phyloP scores from a whole-genome alignment of 441 rosid genomes.

The Arabidopsis hybrid region DNA sequence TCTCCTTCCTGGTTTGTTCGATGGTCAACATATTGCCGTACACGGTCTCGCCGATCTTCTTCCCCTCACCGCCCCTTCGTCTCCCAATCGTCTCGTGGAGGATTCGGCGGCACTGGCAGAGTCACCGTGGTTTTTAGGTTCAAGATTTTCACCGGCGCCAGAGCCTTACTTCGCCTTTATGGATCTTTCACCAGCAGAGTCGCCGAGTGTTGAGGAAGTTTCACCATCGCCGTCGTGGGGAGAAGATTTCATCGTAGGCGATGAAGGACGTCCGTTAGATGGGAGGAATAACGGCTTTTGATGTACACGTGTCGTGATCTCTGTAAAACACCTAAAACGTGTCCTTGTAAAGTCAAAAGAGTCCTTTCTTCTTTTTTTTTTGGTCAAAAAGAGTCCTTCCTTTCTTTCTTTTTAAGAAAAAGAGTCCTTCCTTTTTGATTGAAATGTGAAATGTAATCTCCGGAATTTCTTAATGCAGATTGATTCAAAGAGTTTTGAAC shows the following conservation, averaged over 20 bases:
- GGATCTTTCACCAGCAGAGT: conserved; percentile 23
- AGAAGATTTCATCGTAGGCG: conserved; percentile 37
- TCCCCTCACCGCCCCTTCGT: conserved; percentile 10
- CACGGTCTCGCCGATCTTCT: conserved; percentile 50
- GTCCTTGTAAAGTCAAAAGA: neutral
- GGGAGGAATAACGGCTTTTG: conserved; percentile 29
- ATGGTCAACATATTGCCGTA: conserved; percentile 48
- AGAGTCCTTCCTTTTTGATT: neutral
- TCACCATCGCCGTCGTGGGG: conserved; percentile 41
- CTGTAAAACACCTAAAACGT: neutral
- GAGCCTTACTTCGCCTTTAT: conserved; percentile 27
- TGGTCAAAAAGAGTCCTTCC: neutral
- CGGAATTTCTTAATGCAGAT: neutral
- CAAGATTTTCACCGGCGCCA: conserved; percentile 38
- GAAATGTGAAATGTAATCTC: neutral
- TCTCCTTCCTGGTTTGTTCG: conserved; percentile 49
- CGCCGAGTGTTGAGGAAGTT: conserved; percentile 36
- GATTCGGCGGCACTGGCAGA: conserved; percentile 31
- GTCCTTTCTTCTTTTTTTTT: neutral
- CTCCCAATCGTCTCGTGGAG: conserved; percentile 24
- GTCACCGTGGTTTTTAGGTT: conserved; percentile 25
- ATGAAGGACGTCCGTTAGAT: conserved; percentile 43
- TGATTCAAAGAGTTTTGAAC: neutral
- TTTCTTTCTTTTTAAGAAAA: neutral
- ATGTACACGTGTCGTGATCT: conserved; percentile 28